These are phyloP conservation scores for Erysimum cheiri DNA, from an alignment of 441 rosid genomes.

Conservation along the genomic window DNA sequence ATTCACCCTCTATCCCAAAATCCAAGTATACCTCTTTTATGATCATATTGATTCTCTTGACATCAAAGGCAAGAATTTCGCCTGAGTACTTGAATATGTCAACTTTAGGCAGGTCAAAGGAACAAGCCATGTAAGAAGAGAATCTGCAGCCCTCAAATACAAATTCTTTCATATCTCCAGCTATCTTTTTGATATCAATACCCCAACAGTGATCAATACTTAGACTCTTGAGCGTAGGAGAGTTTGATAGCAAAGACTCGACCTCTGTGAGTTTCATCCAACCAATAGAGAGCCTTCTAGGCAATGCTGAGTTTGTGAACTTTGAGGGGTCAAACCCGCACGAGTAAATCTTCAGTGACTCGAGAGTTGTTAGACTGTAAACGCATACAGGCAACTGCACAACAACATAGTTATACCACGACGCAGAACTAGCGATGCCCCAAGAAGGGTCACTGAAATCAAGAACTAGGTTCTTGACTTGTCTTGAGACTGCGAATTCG, in stretches of 20 bases:
- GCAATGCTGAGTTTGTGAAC: constrained; percentile 6
- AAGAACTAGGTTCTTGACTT: constrained; percentile 9
- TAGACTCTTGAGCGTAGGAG: constrained; percentile 49
- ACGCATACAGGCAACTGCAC: constrained; percentile 41
- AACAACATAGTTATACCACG: not conserved
- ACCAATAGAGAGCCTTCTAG: constrained; percentile 2
- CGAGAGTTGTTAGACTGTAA: constrained; percentile 25
- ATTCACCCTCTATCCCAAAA: constrained; percentile 43
- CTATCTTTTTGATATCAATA: not conserved
- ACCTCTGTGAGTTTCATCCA: not conserved
- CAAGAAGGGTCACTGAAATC: not conserved
- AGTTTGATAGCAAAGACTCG: not conserved
- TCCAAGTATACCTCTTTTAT: constrained; percentile 50
- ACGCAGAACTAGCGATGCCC: not conserved
- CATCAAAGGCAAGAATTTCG: not conserved
- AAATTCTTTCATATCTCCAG: constrained; percentile 35
- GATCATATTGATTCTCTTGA: not conserved
- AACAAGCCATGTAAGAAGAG: not conserved
- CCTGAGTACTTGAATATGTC: constrained; percentile 52
- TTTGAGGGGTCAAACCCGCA: not conserved
- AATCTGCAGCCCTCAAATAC: constrained; percentile 49
- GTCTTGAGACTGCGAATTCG: not conserved
- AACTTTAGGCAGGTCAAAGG: constrained; percentile 41
- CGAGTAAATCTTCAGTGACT: not conserved
- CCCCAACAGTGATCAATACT: constrained; percentile 49